A percentile compares a stretch with the other conserved stretches of the same genome.
These are phyloP conservation scores for Cutaneotrichosporon sp. DNA, from an alignment of 1,284 basidiomycete genomes.

Conservation along the genomic window DNA sequence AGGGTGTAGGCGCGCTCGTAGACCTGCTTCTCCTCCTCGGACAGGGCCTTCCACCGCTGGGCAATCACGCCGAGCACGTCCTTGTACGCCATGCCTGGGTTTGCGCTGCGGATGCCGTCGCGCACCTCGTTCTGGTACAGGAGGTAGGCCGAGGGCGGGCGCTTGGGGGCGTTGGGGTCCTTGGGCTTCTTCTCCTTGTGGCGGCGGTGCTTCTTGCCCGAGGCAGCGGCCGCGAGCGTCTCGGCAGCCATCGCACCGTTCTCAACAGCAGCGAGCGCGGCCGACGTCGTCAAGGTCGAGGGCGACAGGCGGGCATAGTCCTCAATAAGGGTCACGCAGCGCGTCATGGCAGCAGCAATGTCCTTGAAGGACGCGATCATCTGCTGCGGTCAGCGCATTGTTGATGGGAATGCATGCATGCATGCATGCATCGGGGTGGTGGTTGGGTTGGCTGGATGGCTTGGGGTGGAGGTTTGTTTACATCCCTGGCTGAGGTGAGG, in stretches of 20 bases:
- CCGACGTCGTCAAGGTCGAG: constrained; percentile 21
- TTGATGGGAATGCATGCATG: too few relatives aligned
- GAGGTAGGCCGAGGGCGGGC: constrained; percentile 89
- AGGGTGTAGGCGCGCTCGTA: constrained; percentile 30
- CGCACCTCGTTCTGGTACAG: constrained; percentile 91
- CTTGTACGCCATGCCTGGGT: constrained; percentile 63
- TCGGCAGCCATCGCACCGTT: constrained; percentile 17
- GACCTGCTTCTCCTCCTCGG: constrained; percentile 67
- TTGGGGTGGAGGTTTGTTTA: not conserved
- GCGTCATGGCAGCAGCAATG: constrained; percentile 45
- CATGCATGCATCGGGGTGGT: too few relatives aligned
- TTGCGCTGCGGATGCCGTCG: constrained; percentile 53
- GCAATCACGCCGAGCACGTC: constrained; percentile 70
- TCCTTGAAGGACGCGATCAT: constrained; percentile 47
- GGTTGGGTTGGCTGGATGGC: not conserved
- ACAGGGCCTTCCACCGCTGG: constrained; percentile 66
- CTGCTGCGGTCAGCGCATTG: constrained; percentile 21
- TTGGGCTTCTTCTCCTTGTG: constrained; percentile 54
- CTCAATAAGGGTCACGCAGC: constrained; percentile 42
- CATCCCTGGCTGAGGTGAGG: too few relatives aligned
- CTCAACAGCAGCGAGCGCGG: constrained; percentile 19
- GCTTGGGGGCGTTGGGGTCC: constrained; percentile 91
- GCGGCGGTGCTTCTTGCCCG: constrained; percentile 25
- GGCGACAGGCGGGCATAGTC: constrained; percentile 45
- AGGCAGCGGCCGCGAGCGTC: constrained; percentile 19